Evolutionary conservation across 2,329 filamentous ascomycete genomes (phyloP).

Genomic region (Colletotrichum musae): DNA sequence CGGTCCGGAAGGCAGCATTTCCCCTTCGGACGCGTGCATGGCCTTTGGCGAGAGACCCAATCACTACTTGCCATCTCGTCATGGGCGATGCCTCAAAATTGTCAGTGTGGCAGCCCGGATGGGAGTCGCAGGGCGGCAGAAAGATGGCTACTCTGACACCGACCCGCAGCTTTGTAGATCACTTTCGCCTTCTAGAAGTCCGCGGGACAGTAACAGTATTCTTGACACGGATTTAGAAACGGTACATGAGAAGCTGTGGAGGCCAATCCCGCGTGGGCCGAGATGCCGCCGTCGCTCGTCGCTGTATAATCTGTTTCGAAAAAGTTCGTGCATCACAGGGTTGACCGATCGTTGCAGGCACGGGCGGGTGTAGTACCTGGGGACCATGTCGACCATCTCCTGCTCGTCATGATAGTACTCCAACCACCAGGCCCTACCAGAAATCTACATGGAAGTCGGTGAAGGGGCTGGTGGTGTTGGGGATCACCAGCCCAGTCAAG

Average conservation of each 20-base stretch:
- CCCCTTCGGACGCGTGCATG: slow-evolving; percentile 36
- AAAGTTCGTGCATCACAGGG: slow-evolving; percentile 10
- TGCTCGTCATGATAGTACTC: slow-evolving; percentile 16
- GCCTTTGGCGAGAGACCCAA: slow-evolving; percentile 38
- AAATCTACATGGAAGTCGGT: slow-evolving; percentile 13
- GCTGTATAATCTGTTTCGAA: slow-evolving; percentile 27
- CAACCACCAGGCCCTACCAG: background rate
- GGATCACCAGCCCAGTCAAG: slow-evolving; percentile 11
- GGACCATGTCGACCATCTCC: background rate
- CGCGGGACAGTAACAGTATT: background rate
- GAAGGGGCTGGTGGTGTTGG: slow-evolving; percentile 7
- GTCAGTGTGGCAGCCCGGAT: slow-evolving; percentile 12
- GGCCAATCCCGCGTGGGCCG: slow-evolving; percentile 23
- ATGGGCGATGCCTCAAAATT: slow-evolving; percentile 23
- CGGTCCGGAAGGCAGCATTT: slow-evolving; percentile 30
- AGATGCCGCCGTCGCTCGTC: slow-evolving; percentile 18
- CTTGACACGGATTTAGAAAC: slow-evolving; percentile 26
- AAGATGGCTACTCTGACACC: slow-evolving; percentile 27
- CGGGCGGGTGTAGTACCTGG: slow-evolving; percentile 3
- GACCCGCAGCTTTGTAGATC: slow-evolving; percentile 19
- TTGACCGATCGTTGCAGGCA: slow-evolving; percentile 20
- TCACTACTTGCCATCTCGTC: slow-evolving; percentile 11
- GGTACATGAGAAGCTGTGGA: slow-evolving; percentile 22
- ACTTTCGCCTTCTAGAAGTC: slow-evolving; percentile 33
- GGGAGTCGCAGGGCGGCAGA: slow-evolving; percentile 24